Base-by-base conservation (phyloP, 2,329 filamentous ascomycete species). In the Xylariales sp. region DNA sequence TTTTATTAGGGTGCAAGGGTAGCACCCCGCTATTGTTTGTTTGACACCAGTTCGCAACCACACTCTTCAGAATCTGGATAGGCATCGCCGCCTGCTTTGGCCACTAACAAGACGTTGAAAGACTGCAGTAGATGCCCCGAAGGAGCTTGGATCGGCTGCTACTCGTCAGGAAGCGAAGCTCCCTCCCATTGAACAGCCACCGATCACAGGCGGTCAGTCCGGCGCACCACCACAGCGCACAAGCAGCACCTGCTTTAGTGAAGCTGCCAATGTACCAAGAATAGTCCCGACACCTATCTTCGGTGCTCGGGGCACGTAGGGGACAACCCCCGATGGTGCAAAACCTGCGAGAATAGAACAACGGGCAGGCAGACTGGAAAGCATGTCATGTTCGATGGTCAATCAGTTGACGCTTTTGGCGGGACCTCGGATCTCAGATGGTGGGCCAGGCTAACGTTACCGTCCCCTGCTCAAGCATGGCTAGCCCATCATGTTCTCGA, bases 401-500 rank as follows among this genome's bases (percentile, higher is more conserved):
- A 24, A 27, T 24, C 12, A 16, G 15, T 9, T 16, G 27, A 19
- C 27, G 16, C 36, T 28, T 15, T 38, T 38, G 21, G 25, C 11
- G 36, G 36, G 29, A 16, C 36, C 20, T 27, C 25, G 36, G 15
- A 39, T 15, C 27, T 39, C 15, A 29, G 21, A 29, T 16, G 14
- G 36, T 27, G 11, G 31, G 31, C 36, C 36, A 19, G 36, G 36
- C 36, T 16, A 39, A 39, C 24, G 36, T 39, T 27, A 21, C 35
- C 35, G 25, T 29, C 27, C 36, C 36, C 36, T 31, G 24, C 19
- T 18, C 15, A 31, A 18, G 14, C 14, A n/a, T 33, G 20, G 12
- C 11, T 4, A 14, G 21, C 8, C n/a, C 24, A n/a, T 27, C 24
- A 27, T n/a, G 24, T 27, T 27, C n/a, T n/a, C 24, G 8, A 27